A percentile compares a stretch with the other conserved stretches of the same genome.
phyloP scores from a whole-genome alignment of 257 asterid species.

The Przewalskia tangutica region DNA sequence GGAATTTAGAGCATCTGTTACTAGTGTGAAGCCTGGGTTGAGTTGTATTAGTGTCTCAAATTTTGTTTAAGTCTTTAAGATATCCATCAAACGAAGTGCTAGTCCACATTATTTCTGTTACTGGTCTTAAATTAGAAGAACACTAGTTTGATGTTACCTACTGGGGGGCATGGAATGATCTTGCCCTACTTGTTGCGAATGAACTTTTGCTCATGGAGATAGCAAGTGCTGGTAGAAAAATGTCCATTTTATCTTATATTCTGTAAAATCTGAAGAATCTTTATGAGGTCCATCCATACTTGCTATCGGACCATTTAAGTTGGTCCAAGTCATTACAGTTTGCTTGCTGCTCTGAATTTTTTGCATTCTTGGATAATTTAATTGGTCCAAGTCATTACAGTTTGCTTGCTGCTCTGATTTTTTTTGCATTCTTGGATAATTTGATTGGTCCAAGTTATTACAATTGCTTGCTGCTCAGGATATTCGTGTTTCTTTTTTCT shows the following conservation, averaged over 20 bases:
- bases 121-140: background rate
- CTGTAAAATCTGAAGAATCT: background rate
- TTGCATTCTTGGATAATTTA: background rate
- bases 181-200: background rate
- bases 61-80: background rate
- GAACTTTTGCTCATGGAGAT: background rate
- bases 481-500: background rate
- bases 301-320: background rate
- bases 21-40: background rate
- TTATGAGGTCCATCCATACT: background rate
- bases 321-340: background rate
- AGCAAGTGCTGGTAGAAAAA: slow-evolving; percentile 1
- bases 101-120: background rate
- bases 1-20: background rate
- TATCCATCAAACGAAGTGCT: background rate
- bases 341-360: background rate
- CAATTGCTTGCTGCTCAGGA: background rate
- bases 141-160: background rate
- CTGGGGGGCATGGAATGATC: background rate
- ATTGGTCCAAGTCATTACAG: background rate
- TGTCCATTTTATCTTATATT: background rate
- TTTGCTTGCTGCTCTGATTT: background rate
- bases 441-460: background rate
- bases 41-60: background rate
- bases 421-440: background rate